Base-by-base conservation (phyloP, 1,284 basidiomycete species). In the Taiwanofungus camphoratus region DNA sequence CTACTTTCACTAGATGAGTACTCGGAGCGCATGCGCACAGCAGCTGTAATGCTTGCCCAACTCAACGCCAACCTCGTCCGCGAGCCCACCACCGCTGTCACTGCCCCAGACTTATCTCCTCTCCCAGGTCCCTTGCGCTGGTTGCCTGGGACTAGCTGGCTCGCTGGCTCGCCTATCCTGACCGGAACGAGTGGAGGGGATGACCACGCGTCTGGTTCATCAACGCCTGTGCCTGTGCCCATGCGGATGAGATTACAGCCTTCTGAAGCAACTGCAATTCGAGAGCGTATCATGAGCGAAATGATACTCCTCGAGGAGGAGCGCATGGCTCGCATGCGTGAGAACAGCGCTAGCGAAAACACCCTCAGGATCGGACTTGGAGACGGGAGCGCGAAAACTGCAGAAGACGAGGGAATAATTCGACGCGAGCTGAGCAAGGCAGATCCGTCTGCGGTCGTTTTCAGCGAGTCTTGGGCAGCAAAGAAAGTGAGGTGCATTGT, bases 221-320 rank as follows among this genome's bases (percentile, higher is more conserved):
- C 44, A 16, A 19, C 49, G 11, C 41, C 58, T 24, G 45, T 52
- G 13, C 42, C 64, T 0, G 53, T 59, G 8, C 61, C 70, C 2
- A 69, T 69, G 39, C 77, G 82, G 40, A 73, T 82, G 67, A 76
- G 76, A 31, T 67, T 97, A 8, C 84, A 87, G 44, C 74, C 81
- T 11, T 71, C 82, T 1, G 90, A 96, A 61, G 92, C 92, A 1
- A 76, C 89, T 0, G 87, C 87, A 1, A 99, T 99, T 53, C 79
- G 91, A 12, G 89, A 93, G 55, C 77, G 93, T 20, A 99, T 99
- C 56, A 99, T 99, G 96, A 82, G 89, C 57, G 95, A 99, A 72
- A 99, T 99, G 95, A 76, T 97, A 58, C 76, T 90, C 30, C 70
- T 99, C 20, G 95, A 99, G 64, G 94, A 99, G 60, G 92, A 98